Percentiles rank a stretch among this genome's conserved stretches.
Conservation (phyloP, 257 asterid genomes). For the Nemophila menziesii region DNA sequence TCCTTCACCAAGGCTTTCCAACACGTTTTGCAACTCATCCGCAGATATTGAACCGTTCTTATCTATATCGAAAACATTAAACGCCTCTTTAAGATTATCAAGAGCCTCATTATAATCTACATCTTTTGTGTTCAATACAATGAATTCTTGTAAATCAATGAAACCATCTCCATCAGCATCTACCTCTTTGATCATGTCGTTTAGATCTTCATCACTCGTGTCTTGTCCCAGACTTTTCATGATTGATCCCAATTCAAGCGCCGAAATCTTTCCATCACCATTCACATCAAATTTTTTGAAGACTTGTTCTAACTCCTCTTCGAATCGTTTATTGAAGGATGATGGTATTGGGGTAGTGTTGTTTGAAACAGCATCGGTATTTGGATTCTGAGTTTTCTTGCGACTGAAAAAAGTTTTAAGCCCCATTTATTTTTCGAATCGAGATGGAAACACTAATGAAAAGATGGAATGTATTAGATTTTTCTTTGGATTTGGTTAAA, state of each 20-base stretch:
- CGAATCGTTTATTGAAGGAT: constrained; percentile 31
- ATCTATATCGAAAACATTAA: constrained; percentile 64
- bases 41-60: constrained; percentile 56
- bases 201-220: constrained; percentile 43
- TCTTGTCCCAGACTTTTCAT: constrained; percentile 63
- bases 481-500: too few species aligned
- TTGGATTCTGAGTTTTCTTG: constrained; percentile 17
- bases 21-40: constrained; percentile 61
- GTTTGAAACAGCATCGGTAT: neutral
- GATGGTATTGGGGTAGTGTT: constrained; percentile 11
- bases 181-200: constrained; percentile 57
- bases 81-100: constrained; percentile 55
- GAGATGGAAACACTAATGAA: too few species aligned
- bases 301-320: constrained; percentile 65
- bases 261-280: constrained; percentile 68
- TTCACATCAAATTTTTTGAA: constrained; percentile 76
- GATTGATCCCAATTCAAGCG: constrained; percentile 56
- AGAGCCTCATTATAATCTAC: constrained; percentile 44
- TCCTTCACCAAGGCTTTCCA: constrained; percentile 63
- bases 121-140: constrained; percentile 58
- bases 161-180: constrained; percentile 80
- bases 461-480: too few species aligned
- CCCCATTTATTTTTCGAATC: too few species aligned
- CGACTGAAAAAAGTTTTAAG: constrained; percentile 39
- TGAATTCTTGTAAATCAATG: constrained; percentile 62